Base-by-base conservation (phyloP, 1,139 yeast species). In the Saccharomycopsis hybrid region DNA sequence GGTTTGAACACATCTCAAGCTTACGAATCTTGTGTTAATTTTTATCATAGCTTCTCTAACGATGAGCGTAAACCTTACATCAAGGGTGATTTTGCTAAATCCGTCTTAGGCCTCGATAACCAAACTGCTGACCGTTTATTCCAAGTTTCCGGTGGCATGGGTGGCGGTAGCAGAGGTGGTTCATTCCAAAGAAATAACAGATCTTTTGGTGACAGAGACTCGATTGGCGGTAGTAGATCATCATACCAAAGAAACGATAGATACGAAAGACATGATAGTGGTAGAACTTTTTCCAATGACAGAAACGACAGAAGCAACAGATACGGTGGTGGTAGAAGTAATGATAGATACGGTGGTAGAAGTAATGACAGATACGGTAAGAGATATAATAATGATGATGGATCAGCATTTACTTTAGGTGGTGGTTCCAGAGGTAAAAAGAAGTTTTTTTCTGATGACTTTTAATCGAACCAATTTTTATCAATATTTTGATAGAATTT, bases 1-100 rank as follows among this genome's bases (percentile, higher is more conserved):
- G 62, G 65, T 48, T 56, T 72, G 40, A 54, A 57, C 53, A 43
- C 55, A 43, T 52, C 24, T 36, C 5, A 8, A 36, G 7, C 18
- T 36, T 9, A 9, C 24, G 18, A 36, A 36, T 5, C 39, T 9
- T 7, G 18, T 13, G 24, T 36, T 36, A n/a, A 9, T 36, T 13
- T 36, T n/a, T 36, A 9, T 24, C n/a, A 36, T 5, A n/a, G 24
- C 5, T 5, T n/a, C 5, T n/a, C n/a, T n/a, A n/a, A n/a, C n/a
- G n/a, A n/a, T n/a, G n/a, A n/a, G n/a, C n/a, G n/a, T n/a, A n/a
- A n/a, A n/a, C 43, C 43, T 7, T 13, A 9, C 5, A 36, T 36
- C 18, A 36, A 5, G 5, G 13, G 24, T 5, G 24, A 36, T 13
- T 36, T 36, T n/a, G 18, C 7, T 8, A 36, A 8, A 5, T 8